Conservation (phyloP, 257 asterid species). For the Ligustrum vulgare region DNA sequence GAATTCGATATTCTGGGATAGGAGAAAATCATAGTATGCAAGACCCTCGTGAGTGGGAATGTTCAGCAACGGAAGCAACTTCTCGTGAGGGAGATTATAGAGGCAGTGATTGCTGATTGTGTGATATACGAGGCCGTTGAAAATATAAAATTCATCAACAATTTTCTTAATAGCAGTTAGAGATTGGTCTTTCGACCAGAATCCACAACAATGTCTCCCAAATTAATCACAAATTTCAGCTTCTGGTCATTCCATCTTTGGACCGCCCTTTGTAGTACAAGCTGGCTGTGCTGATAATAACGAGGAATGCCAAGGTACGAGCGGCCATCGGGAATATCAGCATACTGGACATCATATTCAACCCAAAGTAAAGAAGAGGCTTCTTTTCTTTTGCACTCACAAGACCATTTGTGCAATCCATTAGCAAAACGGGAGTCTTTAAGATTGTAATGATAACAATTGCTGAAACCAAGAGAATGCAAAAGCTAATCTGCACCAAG, state of each 20-base stretch:
- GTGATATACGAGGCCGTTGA: constrained; percentile 73
- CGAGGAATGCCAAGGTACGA: constrained; percentile 94
- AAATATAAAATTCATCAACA: constrained; percentile 46
- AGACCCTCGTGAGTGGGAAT: constrained; percentile 39
- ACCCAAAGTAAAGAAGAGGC: constrained; percentile 86
- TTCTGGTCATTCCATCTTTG: constrained; percentile 51
- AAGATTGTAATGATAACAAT: neutral
- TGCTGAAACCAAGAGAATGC: neutral
- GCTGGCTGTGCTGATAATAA: constrained; percentile 75
- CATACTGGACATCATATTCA: constrained; percentile 90
- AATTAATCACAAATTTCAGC: constrained; percentile 60
- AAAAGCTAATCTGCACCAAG: neutral
- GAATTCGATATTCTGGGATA: constrained; percentile 62
- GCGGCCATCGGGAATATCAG: constrained; percentile 88
- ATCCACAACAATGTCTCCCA: constrained; percentile 90
- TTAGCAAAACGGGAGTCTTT: constrained; percentile 29
- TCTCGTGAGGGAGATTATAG: constrained; percentile 87
- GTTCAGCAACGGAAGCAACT: constrained; percentile 65
- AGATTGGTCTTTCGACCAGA: constrained; percentile 81
- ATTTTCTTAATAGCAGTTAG: constrained; percentile 49
- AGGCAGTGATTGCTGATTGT: constrained; percentile 95
- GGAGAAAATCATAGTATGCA: constrained; percentile 92
- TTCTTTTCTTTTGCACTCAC: constrained; percentile 38
- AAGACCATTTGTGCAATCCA: constrained; percentile 57
- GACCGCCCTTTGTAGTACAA: constrained; percentile 76